Evolutionary conservation across 2,329 filamentous ascomycete genomes (phyloP), one percentile per base, ranked within the genome.

Genomic region (Mycosphaerelloides madeirae): DNA sequence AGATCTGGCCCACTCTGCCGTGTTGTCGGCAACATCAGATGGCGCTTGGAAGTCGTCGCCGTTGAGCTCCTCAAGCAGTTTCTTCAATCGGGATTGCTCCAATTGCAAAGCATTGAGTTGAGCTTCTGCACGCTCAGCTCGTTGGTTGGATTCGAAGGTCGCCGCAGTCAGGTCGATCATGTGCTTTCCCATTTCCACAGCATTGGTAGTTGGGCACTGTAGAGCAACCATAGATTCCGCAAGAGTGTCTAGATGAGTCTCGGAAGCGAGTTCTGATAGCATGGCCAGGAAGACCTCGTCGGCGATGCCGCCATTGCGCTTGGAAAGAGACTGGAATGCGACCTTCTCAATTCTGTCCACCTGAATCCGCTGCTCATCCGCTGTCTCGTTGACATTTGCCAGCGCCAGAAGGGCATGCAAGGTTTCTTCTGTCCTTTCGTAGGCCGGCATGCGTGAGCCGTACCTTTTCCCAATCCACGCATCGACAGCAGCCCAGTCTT

Each of bases 401-500:
- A 95, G 74, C 19, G 83, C 78, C 7, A 94, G 76, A 3, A 95
- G 75, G 1, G 77, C 81, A 52, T 81, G 83, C 38, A 95, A 74
- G 0, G 90, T 96, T 35, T 91, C 85, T 22, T 84, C 76, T 61
- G 93, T 96, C 58, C 88, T 83, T 69, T 97, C 91, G 65, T 95
- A 95, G 1, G 74, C 63, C 0, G 88, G 89, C 0, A 83, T 70
- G 0, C 76, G 64, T 22, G 79, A 77, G 34, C 76, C 74, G 55
- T 85, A 86, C 60, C 85, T 85, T 47, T 78, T 76, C 35, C 76
- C 73, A 7, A 96, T 79, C 90, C 91, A 97, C 57, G 74, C 73
- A 67, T 94, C 88, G 55, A 96, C 78, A 54, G 86, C 88, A 43
- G 82, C 83, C 91, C 91, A 97, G 68, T 96, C 90, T 62, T 91